Evolutionary conservation across 495 filamentous ascomycete species (phyloP).

Genomic region (Penicillium cosmopolitanum): DNA sequence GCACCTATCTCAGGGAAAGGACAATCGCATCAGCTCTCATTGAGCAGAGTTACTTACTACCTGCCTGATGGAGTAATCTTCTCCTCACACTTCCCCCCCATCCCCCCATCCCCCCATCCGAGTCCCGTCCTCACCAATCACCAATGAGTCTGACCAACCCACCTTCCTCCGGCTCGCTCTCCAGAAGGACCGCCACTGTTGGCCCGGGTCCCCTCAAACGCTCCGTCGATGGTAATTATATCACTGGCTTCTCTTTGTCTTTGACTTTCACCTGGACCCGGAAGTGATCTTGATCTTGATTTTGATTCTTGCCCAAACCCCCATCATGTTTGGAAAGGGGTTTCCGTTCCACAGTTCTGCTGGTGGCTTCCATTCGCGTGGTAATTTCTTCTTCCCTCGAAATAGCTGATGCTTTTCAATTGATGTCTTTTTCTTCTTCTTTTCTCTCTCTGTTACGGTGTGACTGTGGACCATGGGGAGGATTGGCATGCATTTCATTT

Average conservation of each 20-base stretch:
- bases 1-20: no score
- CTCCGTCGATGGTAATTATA: slow-evolving; percentile 74
- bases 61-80: no score
- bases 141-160: slow-evolving; percentile 60
- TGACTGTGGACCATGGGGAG: slow-evolving; percentile 2
- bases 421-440: slow-evolving; percentile 8
- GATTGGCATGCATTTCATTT: slow-evolving; percentile 19
- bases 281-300: slow-evolving; percentile 8
- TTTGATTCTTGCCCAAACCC: slow-evolving; percentile 5
- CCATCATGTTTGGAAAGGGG: slow-evolving; percentile 45
- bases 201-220: slow-evolving; percentile 63
- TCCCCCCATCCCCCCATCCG: no score
- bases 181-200: slow-evolving; percentile 35
- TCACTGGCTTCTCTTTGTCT: slow-evolving; percentile 21
- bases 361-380: slow-evolving; percentile 52
- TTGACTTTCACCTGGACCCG: not conserved
- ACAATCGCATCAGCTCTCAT: no score
- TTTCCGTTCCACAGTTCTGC: slow-evolving; percentile 47
- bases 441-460: slow-evolving; percentile 13
- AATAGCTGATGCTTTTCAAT: not conserved
- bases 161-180: slow-evolving; percentile 56
- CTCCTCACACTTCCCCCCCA: no score
- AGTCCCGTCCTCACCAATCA: no score
- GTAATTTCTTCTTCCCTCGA: slow-evolving; percentile 44
- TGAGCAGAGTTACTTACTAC: no score